Evolutionary conservation across 2,329 filamentous ascomycete genomes (phyloP).

Genomic region (Emergomyces orientalis): DNA sequence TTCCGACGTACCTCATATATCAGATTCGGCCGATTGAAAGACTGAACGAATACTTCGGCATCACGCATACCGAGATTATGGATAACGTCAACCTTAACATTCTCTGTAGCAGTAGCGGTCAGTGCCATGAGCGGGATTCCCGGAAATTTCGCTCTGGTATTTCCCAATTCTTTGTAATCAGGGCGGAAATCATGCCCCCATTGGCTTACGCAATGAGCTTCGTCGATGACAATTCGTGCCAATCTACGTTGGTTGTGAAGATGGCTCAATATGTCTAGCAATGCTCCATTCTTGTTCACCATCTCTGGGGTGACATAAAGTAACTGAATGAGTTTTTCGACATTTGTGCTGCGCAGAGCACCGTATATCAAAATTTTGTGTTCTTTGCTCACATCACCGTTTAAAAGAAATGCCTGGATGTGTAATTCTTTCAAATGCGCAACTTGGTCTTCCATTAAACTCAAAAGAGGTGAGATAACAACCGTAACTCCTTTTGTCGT

Average conservation of each 20-base stretch:
- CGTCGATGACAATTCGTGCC: slow-evolving; percentile 89
- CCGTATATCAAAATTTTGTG: slow-evolving; percentile 59
- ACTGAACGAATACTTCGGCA: slow-evolving; percentile 76
- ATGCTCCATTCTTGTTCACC: slow-evolving; percentile 68
- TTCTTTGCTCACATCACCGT: slow-evolving; percentile 58
- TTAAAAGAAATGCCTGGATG: slow-evolving; percentile 74
- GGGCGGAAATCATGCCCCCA: slow-evolving; percentile 98
- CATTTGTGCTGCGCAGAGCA: slow-evolving; percentile 51
- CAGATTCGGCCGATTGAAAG: slow-evolving; percentile 94
- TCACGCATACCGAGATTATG: slow-evolving; percentile 76
- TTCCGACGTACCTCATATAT: slow-evolving; percentile 78
- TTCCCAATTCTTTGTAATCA: slow-evolving; percentile 81
- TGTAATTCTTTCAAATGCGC: slow-evolving; percentile 64
- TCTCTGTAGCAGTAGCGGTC: slow-evolving; percentile 88
- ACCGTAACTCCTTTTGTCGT: slow-evolving; percentile 79
- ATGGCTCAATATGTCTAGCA: slow-evolving; percentile 55
- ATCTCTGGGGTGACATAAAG: slow-evolving; percentile 97
- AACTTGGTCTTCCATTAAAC: slow-evolving; percentile 96
- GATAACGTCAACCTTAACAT: slow-evolving; percentile 85
- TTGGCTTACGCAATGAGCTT: slow-evolving; percentile 98
- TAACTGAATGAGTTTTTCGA: slow-evolving; percentile 70
- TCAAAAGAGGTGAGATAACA: slow-evolving; percentile 88
- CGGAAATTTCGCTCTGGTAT: slow-evolving; percentile 61
- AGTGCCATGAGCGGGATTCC: slow-evolving; percentile 86
- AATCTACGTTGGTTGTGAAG: slow-evolving; percentile 65